Conservation (phyloP, 2,329 filamentous ascomycete genomes). For the Seiridium cupressi region DNA sequence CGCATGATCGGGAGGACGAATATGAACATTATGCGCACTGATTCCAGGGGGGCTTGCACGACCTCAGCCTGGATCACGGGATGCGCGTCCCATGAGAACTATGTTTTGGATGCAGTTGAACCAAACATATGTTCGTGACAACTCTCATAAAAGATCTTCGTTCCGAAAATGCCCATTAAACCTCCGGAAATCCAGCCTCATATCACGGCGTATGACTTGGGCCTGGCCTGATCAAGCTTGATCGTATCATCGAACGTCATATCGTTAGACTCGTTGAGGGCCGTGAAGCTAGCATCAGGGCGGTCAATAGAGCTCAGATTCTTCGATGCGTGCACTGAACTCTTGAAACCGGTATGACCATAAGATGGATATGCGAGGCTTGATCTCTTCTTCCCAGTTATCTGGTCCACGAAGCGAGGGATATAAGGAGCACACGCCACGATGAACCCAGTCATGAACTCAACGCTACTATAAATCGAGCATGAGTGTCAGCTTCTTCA, state of each 20-base stretch:
- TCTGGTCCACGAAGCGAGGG: not conserved
- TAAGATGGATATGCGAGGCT: not conserved
- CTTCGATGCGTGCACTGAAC: not conserved
- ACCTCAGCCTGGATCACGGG: too few relatives aligned
- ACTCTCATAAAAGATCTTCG: too few relatives aligned
- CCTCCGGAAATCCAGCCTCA: too few relatives aligned
- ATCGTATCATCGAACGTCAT: not conserved
- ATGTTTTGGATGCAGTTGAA: too few relatives aligned
- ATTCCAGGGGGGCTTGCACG: too few relatives aligned
- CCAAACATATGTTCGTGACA: too few relatives aligned
- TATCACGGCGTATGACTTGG: too few relatives aligned
- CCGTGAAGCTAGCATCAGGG: not conserved
- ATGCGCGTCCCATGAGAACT: too few relatives aligned
- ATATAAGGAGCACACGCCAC: not conserved
- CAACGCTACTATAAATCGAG: constrained; percentile 6
- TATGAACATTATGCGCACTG: too few relatives aligned
- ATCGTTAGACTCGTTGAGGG: not conserved
- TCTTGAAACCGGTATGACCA: not conserved
- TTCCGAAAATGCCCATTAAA: too few relatives aligned
- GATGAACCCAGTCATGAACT: constrained; percentile 11
- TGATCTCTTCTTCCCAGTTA: not conserved
- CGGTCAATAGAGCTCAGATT: not conserved
- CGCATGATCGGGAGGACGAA: too few relatives aligned
- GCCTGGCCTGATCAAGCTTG: not conserved
- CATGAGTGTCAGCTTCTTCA: too few relatives aligned